Evolutionary conservation across 2,329 filamentous ascomycete species (phyloP).

Genomic region (Fusarium kyushuense): DNA sequence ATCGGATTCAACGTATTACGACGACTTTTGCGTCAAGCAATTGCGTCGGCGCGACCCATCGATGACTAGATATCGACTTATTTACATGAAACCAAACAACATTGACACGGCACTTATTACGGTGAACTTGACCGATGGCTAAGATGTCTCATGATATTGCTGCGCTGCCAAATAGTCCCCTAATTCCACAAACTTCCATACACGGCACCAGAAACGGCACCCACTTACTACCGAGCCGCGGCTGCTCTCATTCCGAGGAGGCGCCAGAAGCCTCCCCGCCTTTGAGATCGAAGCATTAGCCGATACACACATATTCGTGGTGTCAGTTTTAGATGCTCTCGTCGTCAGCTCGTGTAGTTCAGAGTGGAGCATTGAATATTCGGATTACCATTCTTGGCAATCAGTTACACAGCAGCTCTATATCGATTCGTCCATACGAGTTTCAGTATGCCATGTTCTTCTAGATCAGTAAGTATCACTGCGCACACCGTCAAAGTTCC

Average conservation of each 20-base stretch:
- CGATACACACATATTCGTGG: conserved; percentile 9
- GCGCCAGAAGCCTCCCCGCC: conserved; percentile 30
- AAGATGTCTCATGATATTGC: neutral
- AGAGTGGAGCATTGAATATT: conserved; percentile 30
- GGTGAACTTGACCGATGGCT: neutral
- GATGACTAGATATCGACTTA: neutral
- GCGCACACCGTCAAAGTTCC: conserved; percentile 16
- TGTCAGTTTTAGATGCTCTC: conserved; percentile 12
- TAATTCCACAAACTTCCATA: conserved; percentile 12
- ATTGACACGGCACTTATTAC: conserved; percentile 8
- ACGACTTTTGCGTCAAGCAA: conserved; percentile 14
- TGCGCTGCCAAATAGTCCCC: conserved; percentile 7
- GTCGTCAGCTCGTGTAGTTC: conserved; percentile 27
- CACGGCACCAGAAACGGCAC: conserved; percentile 17
- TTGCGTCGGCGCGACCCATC: conserved; percentile 7
- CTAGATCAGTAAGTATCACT: conserved; percentile 14
- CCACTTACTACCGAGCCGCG: conserved; percentile 19
- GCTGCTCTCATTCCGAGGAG: conserved; percentile 28
- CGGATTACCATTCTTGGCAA: conserved; percentile 28
- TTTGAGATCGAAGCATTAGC: conserved; percentile 21
- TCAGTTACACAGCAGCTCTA: conserved; percentile 25
- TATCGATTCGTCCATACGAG: conserved; percentile 20
- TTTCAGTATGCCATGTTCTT: conserved; percentile 16
- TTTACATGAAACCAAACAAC: conserved; percentile 6
- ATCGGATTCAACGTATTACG: neutral